These are phyloP conservation scores for Sarcomyxa edulis DNA, from an alignment of 768 basidiomycete species.

Conservation along the genomic window DNA sequence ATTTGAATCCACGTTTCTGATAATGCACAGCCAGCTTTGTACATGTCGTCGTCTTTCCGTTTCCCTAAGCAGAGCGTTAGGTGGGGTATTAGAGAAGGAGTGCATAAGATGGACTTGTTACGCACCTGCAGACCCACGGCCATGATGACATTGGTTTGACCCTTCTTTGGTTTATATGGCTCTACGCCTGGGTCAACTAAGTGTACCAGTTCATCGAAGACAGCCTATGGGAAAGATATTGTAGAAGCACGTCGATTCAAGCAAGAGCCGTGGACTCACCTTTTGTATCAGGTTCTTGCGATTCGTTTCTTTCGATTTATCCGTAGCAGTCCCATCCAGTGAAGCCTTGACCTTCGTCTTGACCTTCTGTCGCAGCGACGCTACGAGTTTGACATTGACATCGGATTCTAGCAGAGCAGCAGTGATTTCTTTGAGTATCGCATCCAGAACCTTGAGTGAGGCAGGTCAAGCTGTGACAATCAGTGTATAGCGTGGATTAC, in stretches of 20 bases:
- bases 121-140: conserved; percentile 91
- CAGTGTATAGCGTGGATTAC: conserved; percentile 10
- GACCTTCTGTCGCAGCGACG: conserved; percentile 81
- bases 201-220: conserved; percentile 94
- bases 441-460: conserved; percentile 75
- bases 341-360: conserved; percentile 85
- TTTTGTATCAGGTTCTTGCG: conserved; percentile 90
- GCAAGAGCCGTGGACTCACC: conserved; percentile 34
- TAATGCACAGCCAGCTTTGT: conserved; percentile 98
- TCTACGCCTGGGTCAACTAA: conserved; percentile 95
- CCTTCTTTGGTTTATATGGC: conserved; percentile 95
- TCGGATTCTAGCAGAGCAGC: conserved; percentile 93
- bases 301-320: conserved; percentile 76
- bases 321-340: conserved; percentile 56
- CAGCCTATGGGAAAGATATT: conserved; percentile 49
- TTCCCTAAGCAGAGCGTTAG: conserved; percentile 53
- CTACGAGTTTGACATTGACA: conserved; percentile 96
- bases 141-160: conserved; percentile 93
- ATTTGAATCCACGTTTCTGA: conserved; percentile 94
- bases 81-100: conserved; percentile 1
- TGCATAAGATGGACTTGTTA: conserved; percentile 3
- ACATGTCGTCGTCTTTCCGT: conserved; percentile 98
- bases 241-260: neutral
- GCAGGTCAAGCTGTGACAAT: neutral
- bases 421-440: conserved; percentile 91